Conservation (phyloP, 23 red algal species). For the Cyanidioschyzon merolae region DNA sequence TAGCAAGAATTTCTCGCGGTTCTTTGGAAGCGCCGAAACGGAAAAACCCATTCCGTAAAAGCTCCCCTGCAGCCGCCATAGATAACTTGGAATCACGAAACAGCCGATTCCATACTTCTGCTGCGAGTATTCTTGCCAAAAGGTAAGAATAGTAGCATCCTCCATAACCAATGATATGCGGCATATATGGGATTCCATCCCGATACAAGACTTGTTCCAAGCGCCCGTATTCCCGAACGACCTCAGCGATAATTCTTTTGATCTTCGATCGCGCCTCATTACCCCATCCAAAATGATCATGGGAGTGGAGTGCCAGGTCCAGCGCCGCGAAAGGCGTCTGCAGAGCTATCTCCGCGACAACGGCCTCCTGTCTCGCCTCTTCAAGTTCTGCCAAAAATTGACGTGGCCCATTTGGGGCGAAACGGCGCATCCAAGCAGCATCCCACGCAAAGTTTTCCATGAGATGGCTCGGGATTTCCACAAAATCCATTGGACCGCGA, state of each 20-base stretch:
- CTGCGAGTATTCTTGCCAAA: slow-evolving; percentile 17
- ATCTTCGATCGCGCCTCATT: slow-evolving; percentile 6
- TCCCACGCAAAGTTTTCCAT: slow-evolving; percentile 58
- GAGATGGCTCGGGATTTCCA: slow-evolving; percentile 79
- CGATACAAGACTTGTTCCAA: neutral
- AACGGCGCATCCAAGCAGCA: neutral
- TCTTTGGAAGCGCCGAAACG: neutral
- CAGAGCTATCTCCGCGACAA: neutral
- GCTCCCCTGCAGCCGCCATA: neutral
- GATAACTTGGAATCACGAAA: neutral
- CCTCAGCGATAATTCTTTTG: neutral
- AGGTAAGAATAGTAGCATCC: slow-evolving; percentile 30
- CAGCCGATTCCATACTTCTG: slow-evolving; percentile 17
- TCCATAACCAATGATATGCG: slow-evolving; percentile 18
- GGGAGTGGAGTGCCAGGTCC: slow-evolving; percentile 23
- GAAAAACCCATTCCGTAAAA: neutral
- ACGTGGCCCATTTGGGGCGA: slow-evolving; percentile 3
- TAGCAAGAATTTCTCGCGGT: neutral
- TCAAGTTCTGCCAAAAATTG: neutral
- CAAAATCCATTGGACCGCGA: slow-evolving; percentile 72
- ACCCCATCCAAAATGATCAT: neutral
- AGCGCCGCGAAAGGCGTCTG: slow-evolving; percentile 7
- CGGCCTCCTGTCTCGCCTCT: neutral
- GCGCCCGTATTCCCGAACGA: neutral
- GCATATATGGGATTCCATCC: neutral